Percentiles rank a stretch among this genome's conserved stretches.
Evolutionary conservation across 2,329 filamentous ascomycete species (phyloP).

Genomic region (Emergomyces orientalis): DNA sequence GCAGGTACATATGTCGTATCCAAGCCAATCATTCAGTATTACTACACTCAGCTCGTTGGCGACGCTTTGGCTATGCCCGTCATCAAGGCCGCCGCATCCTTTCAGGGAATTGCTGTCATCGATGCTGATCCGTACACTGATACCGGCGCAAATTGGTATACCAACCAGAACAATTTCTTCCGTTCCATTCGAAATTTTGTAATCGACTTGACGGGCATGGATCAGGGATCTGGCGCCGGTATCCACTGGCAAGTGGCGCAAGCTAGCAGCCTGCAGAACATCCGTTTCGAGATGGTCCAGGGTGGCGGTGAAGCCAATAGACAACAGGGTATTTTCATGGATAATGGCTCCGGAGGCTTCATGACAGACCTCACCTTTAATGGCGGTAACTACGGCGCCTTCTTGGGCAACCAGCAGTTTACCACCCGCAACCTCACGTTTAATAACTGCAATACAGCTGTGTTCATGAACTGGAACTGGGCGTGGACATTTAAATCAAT

Average conservation of each 20-base stretch:
- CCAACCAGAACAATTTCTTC: conserved; percentile 77
- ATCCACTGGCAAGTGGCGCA: conserved; percentile 85
- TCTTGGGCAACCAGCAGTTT: conserved; percentile 80
- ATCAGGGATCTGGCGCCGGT: conserved; percentile 49
- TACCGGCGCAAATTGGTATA: conserved; percentile 62
- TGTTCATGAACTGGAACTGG: conserved; percentile 93
- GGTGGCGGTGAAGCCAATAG: conserved; percentile 55
- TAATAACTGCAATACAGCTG: conserved; percentile 70
- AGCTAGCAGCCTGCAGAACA: conserved; percentile 67
- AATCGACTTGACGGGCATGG: conserved; percentile 58
- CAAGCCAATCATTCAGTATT: conserved; percentile 67
- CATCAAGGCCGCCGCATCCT: conserved; percentile 62
- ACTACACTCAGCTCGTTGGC: conserved; percentile 89
- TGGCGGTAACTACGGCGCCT: conserved; percentile 67
- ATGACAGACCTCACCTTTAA: conserved; percentile 78
- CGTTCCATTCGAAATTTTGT: conserved; percentile 73
- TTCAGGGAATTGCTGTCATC: conserved; percentile 78
- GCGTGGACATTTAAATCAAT: conserved; percentile 71
- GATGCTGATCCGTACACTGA: conserved; percentile 76
- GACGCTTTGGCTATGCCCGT: conserved; percentile 64
- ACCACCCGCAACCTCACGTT: conserved; percentile 75
- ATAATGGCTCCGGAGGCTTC: conserved; percentile 76
- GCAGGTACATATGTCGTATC: conserved; percentile 76
- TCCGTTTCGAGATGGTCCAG: conserved; percentile 61
- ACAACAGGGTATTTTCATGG: conserved; percentile 73